Percentiles rank a stretch among this genome's conserved stretches.
phyloP scores from a whole-genome alignment of 257 asterid species.

The Schizonepeta tenuifolia region DNA sequence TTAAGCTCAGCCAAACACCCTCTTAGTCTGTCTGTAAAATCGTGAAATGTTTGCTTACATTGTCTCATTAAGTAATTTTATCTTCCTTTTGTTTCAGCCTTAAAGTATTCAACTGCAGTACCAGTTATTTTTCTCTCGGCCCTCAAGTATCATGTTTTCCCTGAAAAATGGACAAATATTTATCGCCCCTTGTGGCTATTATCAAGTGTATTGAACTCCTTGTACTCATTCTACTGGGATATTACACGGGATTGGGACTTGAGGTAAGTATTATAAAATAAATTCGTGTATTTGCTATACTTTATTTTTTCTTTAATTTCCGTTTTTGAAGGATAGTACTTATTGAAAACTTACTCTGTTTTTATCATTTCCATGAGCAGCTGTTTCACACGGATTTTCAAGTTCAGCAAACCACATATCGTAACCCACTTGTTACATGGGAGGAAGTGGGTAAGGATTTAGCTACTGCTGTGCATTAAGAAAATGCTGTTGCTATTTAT shows the following conservation, averaged over 20 bases:
- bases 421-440: constrained; percentile 67
- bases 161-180: constrained; percentile 72
- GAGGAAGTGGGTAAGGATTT: constrained; percentile 80
- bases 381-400: constrained; percentile 93
- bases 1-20: too few relatives aligned
- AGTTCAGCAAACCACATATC: constrained; percentile 78
- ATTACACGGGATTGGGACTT: constrained; percentile 94
- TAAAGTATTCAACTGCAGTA: constrained; percentile 92
- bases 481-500: too few relatives aligned
- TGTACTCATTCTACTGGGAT: constrained; percentile 98
- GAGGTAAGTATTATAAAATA: constrained; percentile 53
- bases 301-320: too few relatives aligned
- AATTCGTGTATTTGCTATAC: background rate
- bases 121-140: constrained; percentile 95
- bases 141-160: constrained; percentile 89
- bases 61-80: constrained; percentile 37
- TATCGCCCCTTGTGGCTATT: constrained; percentile 95
- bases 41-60: background rate
- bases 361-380: constrained; percentile 43
- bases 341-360: background rate
- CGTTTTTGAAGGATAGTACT: too few relatives aligned
- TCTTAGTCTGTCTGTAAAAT: constrained; percentile 21
- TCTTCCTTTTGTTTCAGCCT: constrained; percentile 63
- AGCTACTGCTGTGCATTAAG: too few relatives aligned
- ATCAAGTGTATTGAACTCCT: constrained; percentile 80